Evolutionary conservation across 306 rosid genomes (phyloP).

Genomic region (Vigna hirtella): DNA sequence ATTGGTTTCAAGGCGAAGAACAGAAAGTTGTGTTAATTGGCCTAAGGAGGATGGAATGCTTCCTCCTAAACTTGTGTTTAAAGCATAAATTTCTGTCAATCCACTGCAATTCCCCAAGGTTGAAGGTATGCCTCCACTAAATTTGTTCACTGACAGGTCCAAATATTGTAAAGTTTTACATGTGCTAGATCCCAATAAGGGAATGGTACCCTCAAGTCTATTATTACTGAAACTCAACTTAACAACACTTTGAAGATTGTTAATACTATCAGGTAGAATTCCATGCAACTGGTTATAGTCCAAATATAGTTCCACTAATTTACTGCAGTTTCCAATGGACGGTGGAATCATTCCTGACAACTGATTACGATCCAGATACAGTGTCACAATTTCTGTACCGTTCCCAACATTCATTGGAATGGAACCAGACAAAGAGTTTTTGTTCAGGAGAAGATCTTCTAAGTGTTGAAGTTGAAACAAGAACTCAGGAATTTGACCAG

Average conservation of each 20-base stretch:
- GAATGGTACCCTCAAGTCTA: slow-evolving; percentile 27
- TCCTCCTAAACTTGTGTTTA: slow-evolving; percentile 48
- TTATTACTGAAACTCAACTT: slow-evolving; percentile 37
- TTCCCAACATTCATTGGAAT: slow-evolving; percentile 65
- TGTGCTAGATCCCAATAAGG: slow-evolving; percentile 36
- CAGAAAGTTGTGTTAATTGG: slow-evolving; percentile 39
- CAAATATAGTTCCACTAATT: slow-evolving; percentile 38
- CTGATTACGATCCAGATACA: slow-evolving; percentile 37
- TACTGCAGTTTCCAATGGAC: slow-evolving; percentile 18
- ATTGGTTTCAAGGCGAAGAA: not conserved
- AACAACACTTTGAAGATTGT: slow-evolving; percentile 49
- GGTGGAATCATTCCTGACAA: slow-evolving; percentile 23
- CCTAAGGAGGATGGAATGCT: slow-evolving; percentile 67
- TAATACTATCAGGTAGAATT: slow-evolving; percentile 54
- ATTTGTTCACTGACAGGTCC: slow-evolving; percentile 52
- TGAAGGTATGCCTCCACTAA: slow-evolving; percentile 47
- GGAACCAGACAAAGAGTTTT: slow-evolving; percentile 51
- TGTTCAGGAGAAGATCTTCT: slow-evolving; percentile 43
- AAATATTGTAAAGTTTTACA: slow-evolving; percentile 42
- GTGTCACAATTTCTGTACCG: slow-evolving; percentile 34
- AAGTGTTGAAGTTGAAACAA: slow-evolving; percentile 54
- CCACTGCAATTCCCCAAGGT: slow-evolving; percentile 61
- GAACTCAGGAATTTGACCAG: slow-evolving; percentile 57
- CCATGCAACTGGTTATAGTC: slow-evolving; percentile 51
- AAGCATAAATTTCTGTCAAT: slow-evolving; percentile 38